phyloP scores from a whole-genome alignment of 108 stramenopile species.

The Nannochloropsis granulata region DNA sequence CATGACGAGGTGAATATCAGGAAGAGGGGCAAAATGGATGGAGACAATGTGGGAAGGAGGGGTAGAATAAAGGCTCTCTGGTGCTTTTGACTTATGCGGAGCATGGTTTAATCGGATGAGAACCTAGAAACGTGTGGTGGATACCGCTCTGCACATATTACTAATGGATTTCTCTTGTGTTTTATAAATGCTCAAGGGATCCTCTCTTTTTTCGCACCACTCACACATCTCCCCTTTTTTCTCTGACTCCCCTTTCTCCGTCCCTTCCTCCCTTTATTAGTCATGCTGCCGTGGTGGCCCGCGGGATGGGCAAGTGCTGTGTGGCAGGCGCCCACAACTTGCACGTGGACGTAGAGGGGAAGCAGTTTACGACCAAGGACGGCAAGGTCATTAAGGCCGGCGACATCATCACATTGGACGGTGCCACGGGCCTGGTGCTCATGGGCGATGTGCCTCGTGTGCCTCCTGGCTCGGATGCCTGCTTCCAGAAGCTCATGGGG shows the following conservation, averaged over 20 bases:
- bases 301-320: slow-evolving; percentile 77
- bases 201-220: too few relatives aligned
- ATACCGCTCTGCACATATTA: too few relatives aligned
- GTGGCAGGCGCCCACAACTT: slow-evolving; percentile 60
- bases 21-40: not conserved
- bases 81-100: too few relatives aligned
- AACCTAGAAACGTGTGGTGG: too few relatives aligned
- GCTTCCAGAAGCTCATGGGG: slow-evolving; percentile 32
- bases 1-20: slow-evolving; percentile 40
- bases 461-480: slow-evolving; percentile 27
- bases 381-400: slow-evolving; percentile 49
- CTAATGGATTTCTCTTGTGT: too few relatives aligned
- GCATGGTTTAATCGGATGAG: too few relatives aligned
- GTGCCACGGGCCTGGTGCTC: slow-evolving; percentile 55
- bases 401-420: slow-evolving; percentile 58
- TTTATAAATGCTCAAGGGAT: too few relatives aligned
- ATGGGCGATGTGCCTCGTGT: slow-evolving; percentile 7
- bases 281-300: slow-evolving; percentile 69
- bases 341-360: slow-evolving; percentile 41
- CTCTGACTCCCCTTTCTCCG: not conserved
- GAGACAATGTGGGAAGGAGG: too few relatives aligned
- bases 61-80: too few relatives aligned
- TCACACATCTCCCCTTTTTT: not conserved
- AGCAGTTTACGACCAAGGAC: slow-evolving; percentile 44
- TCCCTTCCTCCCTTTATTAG: not conserved